Base-by-base conservation (phyloP, 345 rosid species). In the Nephelium lappaceum region DNA sequence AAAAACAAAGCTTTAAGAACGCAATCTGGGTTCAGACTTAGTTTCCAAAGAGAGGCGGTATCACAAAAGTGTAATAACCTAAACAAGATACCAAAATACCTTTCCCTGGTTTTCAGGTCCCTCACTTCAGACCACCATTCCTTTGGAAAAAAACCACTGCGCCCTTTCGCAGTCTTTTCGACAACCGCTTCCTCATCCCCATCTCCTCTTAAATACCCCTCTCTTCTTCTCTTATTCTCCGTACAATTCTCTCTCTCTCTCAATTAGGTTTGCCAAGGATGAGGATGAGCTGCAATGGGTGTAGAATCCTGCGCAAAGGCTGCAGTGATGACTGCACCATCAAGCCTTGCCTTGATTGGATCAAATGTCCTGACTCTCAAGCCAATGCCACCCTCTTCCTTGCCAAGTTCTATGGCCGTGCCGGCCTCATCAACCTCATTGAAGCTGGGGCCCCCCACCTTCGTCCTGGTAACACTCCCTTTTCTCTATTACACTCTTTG, bases 301-400 rank as follows among this genome's bases (percentile, higher is more conserved):
- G 95, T 71, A 83, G 95, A 5, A 90, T 91, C 55, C 81, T 91
- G 5, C 89, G 95, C 79, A 91, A 91, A 57, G 95, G 95, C 38
- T 91, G 95, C 85, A 82, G 82, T 76, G 87, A 87, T 10, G 87
- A 84, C 68, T 91, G 95, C 83, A 80, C 80, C 78, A 91, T 91
- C 61, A 86, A 90, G 67, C 93, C 93, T 71, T 91, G 95, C 49
- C 86, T 91, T 55, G 91, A 89, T 16, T 91, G 95, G 95, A 91
- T 91, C 87, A 82, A 78, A 73, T 81, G 83, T 42, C 78, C 95
- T 14, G 95, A 89, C 24, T 86, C 95, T 7, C 95, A 91, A 69
- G 92, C 93, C 75, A 88, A 88, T 78, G 95, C 95, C 6, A 91
- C 95, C 42, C 89, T 91, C 45, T 91, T 91, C 80, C 93, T 89